Evolutionary conservation across 495 filamentous ascomycete species (phyloP).

Genomic region (Lepidopterella palustris): DNA sequence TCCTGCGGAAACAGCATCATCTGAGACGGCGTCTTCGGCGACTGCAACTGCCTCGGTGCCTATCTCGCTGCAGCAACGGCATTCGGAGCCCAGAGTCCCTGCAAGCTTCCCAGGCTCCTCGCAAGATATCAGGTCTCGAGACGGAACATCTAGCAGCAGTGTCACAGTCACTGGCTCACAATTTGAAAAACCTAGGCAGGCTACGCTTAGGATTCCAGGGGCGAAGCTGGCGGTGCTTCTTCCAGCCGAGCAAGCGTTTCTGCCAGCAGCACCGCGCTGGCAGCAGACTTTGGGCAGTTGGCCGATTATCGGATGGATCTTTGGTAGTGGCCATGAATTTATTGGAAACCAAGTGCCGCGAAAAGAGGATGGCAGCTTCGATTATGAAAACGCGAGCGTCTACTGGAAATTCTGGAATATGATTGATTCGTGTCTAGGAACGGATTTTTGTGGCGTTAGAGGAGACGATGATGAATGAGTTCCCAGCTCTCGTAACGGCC

Average conservation of each 20-base stretch:
- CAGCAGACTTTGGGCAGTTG: conserved; percentile 24
- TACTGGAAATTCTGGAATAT: conserved; percentile 57
- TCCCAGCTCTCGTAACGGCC: neutral
- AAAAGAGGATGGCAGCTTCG: conserved; percentile 72
- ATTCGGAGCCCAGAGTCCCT: conserved; percentile 41
- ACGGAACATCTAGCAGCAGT: neutral
- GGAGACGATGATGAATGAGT: conserved; percentile 31
- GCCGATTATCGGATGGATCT: conserved; percentile 29
- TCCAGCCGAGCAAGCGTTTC: conserved; percentile 33
- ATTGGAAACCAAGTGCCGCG: conserved; percentile 73
- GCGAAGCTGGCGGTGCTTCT: conserved; percentile 30
- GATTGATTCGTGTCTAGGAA: conserved; percentile 34
- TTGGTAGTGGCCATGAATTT: conserved; percentile 55
- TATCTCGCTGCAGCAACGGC: conserved; percentile 12
- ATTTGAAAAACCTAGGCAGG: neutral
- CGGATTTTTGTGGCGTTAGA: conserved; percentile 38
- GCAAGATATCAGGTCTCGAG: neutral
- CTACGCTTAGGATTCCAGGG: conserved; percentile 27
- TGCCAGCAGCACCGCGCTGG: conserved; percentile 33
- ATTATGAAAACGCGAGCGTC: conserved; percentile 63
- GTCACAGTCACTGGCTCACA: conserved; percentile 4
- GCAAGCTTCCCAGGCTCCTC: conserved; percentile 29
- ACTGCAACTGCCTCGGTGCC: conserved; percentile 22
- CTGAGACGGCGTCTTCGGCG: conserved; percentile 15
- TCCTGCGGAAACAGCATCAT: conserved; percentile 9